Evolutionary conservation across 1,284 basidiomycete species (phyloP).

Genomic region (Sporisorium reilianum): DNA sequence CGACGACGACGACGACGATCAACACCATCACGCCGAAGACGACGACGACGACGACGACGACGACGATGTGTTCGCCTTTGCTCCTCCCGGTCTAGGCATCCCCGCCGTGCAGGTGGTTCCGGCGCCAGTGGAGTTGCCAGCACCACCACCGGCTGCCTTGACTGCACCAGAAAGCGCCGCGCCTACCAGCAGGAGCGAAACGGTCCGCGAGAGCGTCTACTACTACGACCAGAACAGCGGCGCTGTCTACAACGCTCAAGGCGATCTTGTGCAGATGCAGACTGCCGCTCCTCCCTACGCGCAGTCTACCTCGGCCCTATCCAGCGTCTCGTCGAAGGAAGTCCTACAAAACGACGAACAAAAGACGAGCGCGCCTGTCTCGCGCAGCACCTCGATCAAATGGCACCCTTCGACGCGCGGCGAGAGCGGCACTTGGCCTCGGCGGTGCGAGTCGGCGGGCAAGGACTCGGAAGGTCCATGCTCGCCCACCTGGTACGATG

Average conservation of each 20-base stretch:
- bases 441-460: conserved; percentile 11
- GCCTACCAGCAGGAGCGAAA: not conserved
- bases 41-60: conserved; percentile 36
- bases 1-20: not conserved
- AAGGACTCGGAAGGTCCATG: conserved; percentile 11
- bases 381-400: conserved; percentile 38
- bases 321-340: not conserved
- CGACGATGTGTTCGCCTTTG: conserved; percentile 47
- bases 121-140: conserved; percentile 2
- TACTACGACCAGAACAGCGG: conserved; percentile 39
- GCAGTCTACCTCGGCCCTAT: not conserved
- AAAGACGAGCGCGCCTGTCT: not conserved
- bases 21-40: conserved; percentile 13
- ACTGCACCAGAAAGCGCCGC: not conserved
- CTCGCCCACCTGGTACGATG: conserved; percentile 17
- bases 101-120: conserved; percentile 23
- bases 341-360: not conserved
- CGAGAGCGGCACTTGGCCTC: conserved; percentile 2
- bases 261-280: conserved; percentile 18
- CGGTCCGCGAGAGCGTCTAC: conserved; percentile 21
- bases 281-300: not conserved
- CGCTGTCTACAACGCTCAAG: conserved; percentile 28
- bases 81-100: conserved; percentile 25
- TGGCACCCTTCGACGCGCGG: conserved; percentile 40
- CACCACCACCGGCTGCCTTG: conserved; percentile 4